Conservation (phyloP, 129 eudicot species). For the Scalesia atractyloides region DNA sequence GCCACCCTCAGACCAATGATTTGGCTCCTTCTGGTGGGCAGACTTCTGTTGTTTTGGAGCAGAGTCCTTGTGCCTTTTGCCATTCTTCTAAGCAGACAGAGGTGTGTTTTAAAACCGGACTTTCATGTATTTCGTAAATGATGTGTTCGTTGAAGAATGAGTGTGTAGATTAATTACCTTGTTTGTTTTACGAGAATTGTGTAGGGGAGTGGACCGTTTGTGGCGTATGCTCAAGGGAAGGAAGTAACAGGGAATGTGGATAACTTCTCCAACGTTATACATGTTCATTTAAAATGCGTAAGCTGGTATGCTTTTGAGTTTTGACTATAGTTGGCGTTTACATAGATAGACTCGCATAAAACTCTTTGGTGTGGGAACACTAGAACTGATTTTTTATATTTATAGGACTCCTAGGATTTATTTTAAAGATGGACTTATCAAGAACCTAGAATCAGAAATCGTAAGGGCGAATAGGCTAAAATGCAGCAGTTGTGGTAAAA, state of each 20-base stretch:
- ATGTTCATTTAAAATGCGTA: slow-evolving; percentile 72
- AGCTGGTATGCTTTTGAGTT: slow-evolving; percentile 49
- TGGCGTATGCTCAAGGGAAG: slow-evolving; percentile 66
- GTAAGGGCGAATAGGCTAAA: slow-evolving; percentile 79
- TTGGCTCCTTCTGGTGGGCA: slow-evolving; percentile 25
- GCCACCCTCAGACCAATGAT: slow-evolving; percentile 15
- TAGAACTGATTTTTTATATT: not conserved
- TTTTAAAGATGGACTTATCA: slow-evolving; percentile 47
- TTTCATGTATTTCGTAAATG: not conserved
- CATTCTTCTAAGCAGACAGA: slow-evolving; percentile 57
- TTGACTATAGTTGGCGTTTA: not conserved
- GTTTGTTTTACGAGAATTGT: slow-evolving; percentile 23
- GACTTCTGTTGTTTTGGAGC: slow-evolving; percentile 24
- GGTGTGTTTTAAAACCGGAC: slow-evolving; percentile 39
- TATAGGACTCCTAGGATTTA: slow-evolving; percentile 80
- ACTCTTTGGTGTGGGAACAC: not conserved
- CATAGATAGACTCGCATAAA: not conserved
- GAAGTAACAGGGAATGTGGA: slow-evolving; percentile 42
- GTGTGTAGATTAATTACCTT: slow-evolving; percentile 14
- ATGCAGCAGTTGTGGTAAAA: slow-evolving; percentile 68
- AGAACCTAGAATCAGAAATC: slow-evolving; percentile 71
- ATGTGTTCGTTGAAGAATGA: not conserved
- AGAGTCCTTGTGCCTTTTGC: slow-evolving; percentile 72
- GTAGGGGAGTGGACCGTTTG: slow-evolving; percentile 76
- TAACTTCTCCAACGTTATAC: slow-evolving; percentile 41